Conservation (phyloP, 352 stramenopile genomes). For the Phytophthora colocasiae region DNA sequence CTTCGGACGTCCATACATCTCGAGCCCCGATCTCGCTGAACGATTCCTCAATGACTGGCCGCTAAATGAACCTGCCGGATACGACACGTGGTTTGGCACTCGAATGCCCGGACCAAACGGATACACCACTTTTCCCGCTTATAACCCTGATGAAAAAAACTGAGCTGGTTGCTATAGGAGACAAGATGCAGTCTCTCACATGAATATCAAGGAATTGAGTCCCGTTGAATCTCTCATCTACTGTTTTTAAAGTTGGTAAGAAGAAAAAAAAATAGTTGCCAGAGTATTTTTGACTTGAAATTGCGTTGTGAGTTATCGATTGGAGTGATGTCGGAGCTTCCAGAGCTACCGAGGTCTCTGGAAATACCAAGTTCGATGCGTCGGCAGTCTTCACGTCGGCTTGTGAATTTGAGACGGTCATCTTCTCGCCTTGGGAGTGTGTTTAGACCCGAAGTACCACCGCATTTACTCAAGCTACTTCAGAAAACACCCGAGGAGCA, state of each 20-base stretch:
- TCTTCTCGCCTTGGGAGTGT: conserved; percentile 18
- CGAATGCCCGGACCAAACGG: conserved; percentile 27
- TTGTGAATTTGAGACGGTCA: conserved; percentile 3
- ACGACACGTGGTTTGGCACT: conserved; percentile 32
- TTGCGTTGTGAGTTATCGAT: neutral
- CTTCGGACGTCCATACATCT: conserved; percentile 43
- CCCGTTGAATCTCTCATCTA: too few species aligned
- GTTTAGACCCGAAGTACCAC: conserved; percentile 45
- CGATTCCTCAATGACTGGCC: conserved; percentile 36
- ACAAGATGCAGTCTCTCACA: too few species aligned
- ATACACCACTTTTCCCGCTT: conserved; percentile 35
- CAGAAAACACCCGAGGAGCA: conserved; percentile 64
- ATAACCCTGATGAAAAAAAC: conserved; percentile 9
- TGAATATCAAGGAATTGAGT: too few species aligned
- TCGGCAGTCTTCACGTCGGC: conserved; percentile 31
- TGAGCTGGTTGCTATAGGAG: neutral
- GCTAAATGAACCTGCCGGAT: conserved; percentile 34
- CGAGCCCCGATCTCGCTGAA: conserved; percentile 38
- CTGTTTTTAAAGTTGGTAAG: too few species aligned
- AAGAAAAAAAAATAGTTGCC: conserved; percentile 2
- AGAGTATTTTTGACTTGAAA: neutral
- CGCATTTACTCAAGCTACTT: conserved; percentile 65
- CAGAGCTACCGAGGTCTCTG: conserved; percentile 27
- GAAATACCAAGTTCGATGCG: conserved; percentile 14
- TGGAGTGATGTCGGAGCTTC: conserved; percentile 36